Base-by-base conservation (phyloP, 2,329 filamentous ascomycete species). In the Microcyclosporella mali region DNA sequence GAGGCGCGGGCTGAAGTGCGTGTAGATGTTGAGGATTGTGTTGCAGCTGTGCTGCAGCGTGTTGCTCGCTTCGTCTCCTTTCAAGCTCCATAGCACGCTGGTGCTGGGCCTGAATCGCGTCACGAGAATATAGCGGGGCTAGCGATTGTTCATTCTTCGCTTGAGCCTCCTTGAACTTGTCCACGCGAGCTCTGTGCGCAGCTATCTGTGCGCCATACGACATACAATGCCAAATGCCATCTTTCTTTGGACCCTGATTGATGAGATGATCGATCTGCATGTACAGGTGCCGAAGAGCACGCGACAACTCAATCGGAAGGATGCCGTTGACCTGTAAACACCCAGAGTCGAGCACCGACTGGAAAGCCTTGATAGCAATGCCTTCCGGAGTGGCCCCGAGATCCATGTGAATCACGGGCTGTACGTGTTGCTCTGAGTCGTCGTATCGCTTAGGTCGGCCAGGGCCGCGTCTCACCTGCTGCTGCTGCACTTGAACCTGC, bases 181-280 rank as follows among this genome's bases (percentile, higher is more conserved):
- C 48, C 8, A 62, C 45, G 7, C 53, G 50, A 11, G 37, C 34
- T 17, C 46, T 37, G 28, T 62, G 52, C 7, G 59, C 58, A 3
- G 47, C 40, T 10, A 61, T 58, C 40, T 63, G 60, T 3, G 58
- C 57, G 27, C 50, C 47, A 35, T 63, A 63, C 2, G 59, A 61
- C 55, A 61, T 53, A 37, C 49, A 57, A 25, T 54, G 46, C 57
- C 57, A 62, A 3, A 47, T 42, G 21, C 53, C 48, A 8, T 46
- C 44, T 32, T 44, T 45, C 27, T 50, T 46, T 15, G 47, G 38
- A 21, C 47, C 50, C 33, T 58, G 55, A 34, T 63, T 61, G 52
- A 63, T 62, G 31, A 63, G 46, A 25, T 56, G 54, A 34, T 61
- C 58, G 19, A 63, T 59, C 45, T 62, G 60, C 48, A 56, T 58